A percentile compares a stretch with the other conserved stretches of the same genome.
These are phyloP conservation scores for Daldinia loculata DNA, from an alignment of 495 filamentous ascomycete species.

Conservation along the genomic window DNA sequence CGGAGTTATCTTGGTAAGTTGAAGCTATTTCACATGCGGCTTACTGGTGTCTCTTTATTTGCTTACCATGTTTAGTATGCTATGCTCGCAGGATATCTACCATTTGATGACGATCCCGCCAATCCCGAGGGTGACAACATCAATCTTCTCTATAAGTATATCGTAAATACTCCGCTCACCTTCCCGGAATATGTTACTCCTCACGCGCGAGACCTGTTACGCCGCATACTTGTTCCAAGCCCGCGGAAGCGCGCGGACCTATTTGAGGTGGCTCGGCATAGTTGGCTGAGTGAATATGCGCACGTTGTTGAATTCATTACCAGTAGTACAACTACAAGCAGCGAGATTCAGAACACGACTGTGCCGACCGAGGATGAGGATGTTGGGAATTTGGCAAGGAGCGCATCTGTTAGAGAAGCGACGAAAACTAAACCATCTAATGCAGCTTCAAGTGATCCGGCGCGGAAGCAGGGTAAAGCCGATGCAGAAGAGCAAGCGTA, in stretches of 20 bases:
- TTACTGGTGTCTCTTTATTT: slow-evolving; percentile 34
- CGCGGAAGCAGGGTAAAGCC: slow-evolving; percentile 77
- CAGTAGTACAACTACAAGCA: slow-evolving; percentile 86
- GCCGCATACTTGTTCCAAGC: slow-evolving; percentile 95
- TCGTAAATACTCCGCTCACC: slow-evolving; percentile 94
- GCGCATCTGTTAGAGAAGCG: slow-evolving; percentile 90
- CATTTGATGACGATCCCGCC: slow-evolving; percentile 97
- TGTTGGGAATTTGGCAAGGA: slow-evolving; percentile 74
- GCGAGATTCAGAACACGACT: slow-evolving; percentile 85
- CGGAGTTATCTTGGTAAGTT: slow-evolving; percentile 94
- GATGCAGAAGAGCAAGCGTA: slow-evolving; percentile 71
- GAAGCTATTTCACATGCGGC: not conserved
- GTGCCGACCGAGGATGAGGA: slow-evolving; percentile 73
- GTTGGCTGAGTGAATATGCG: slow-evolving; percentile 96
- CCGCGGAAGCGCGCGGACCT: slow-evolving; percentile 93
- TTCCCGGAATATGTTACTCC: slow-evolving; percentile 99
- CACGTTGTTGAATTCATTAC: slow-evolving; percentile 96
- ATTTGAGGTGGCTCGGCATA: slow-evolving; percentile 97
- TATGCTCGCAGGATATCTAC: slow-evolving; percentile 98
- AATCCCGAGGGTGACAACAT: slow-evolving; percentile 99
- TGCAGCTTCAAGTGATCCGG: slow-evolving; percentile 71
- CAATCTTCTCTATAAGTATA: slow-evolving; percentile 99
- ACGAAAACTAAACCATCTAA: slow-evolving; percentile 69
- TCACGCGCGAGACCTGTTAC: slow-evolving; percentile 90
- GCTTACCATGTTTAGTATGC: slow-evolving; percentile 74